These are phyloP conservation scores for Solanum acaule DNA, from an alignment of 257 asterid genomes.

Conservation along the genomic window DNA sequence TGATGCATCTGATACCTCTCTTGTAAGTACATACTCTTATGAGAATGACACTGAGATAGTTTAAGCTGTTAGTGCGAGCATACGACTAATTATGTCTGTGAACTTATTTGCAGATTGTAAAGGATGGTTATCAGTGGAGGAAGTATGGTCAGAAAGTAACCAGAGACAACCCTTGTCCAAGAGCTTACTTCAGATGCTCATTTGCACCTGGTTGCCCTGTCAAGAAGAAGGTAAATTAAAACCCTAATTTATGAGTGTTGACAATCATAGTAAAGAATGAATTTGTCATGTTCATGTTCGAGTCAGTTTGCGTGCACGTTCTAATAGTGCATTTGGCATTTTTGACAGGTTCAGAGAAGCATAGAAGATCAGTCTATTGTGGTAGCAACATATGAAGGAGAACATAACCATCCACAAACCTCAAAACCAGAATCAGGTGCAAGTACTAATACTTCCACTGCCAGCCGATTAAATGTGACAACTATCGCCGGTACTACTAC, in stretches of 20 bases:
- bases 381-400: slow-evolving; percentile 88
- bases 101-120: slow-evolving; percentile 46
- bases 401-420: slow-evolving; percentile 65
- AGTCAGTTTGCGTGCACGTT: background rate
- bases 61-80: background rate
- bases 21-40: slow-evolving; percentile 34
- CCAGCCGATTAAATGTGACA: slow-evolving; percentile 14
- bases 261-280: background rate
- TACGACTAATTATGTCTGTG: background rate
- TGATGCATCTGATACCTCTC: slow-evolving; percentile 78
- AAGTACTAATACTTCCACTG: background rate
- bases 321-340: background rate
- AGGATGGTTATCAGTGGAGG: slow-evolving; percentile 96
- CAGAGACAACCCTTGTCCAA: slow-evolving; percentile 87
- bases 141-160: slow-evolving; percentile 96
- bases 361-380: slow-evolving; percentile 60
- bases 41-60: background rate
- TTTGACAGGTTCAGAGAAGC: slow-evolving; percentile 38
- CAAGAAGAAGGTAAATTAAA: slow-evolving; percentile 66
- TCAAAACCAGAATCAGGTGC: slow-evolving; percentile 31
- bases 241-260: background rate
- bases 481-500: slow-evolving; percentile 9
- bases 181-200: slow-evolving; percentile 94
- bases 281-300: background rate
- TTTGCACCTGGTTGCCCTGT: slow-evolving; percentile 93